Conservation (phyloP, 768 basidiomycete genomes). For the Gyrodon lividus region DNA sequence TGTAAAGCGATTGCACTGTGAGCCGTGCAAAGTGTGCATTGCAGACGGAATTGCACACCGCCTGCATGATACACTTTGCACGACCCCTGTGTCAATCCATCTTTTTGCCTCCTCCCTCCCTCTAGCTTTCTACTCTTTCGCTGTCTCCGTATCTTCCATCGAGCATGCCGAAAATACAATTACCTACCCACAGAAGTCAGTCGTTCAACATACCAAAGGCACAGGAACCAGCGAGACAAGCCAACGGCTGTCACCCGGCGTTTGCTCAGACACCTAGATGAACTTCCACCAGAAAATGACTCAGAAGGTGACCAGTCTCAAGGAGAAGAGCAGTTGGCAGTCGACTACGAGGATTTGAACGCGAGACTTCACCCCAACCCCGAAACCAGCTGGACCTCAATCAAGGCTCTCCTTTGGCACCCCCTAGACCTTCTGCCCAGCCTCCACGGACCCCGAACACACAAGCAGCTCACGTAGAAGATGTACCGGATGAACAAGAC, state of each 20-base stretch:
- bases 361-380: no score
- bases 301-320: neutral
- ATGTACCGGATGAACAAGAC: neutral
- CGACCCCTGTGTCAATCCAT: neutral
- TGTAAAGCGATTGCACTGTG: no score
- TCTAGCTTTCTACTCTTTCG: neutral
- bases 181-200: neutral
- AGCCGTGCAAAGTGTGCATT: no score
- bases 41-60: no score
- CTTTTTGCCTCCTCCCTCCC: neutral
- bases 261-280: neutral
- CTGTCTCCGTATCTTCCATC: neutral
- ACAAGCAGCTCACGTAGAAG: neutral
- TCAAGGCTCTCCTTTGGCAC: neutral
- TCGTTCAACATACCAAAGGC: neutral
- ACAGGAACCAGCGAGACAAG: neutral
- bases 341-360: no score
- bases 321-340: neutral
- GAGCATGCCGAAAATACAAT: neutral
- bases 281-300: neutral
- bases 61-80: no score
- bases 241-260: neutral
- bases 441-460: neutral
- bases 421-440: neutral
- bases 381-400: no score